phyloP scores from a whole-genome alignment of 2,329 filamentous ascomycete species.

The Fusarium sp. region DNA sequence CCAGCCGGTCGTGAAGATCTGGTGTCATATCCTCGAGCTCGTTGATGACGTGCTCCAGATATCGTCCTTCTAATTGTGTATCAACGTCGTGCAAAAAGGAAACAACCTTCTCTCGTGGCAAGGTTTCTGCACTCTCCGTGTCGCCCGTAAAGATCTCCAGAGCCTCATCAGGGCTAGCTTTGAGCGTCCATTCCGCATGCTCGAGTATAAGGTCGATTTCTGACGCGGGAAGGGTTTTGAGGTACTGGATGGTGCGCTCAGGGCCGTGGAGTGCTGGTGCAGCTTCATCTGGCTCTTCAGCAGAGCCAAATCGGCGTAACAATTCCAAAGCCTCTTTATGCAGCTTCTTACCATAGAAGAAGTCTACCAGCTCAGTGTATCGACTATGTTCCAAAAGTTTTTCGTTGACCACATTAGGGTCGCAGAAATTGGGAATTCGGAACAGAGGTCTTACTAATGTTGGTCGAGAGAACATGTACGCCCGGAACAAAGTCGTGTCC shows the following conservation, averaged over 20 bases:
- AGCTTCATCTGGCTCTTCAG: conserved; percentile 65
- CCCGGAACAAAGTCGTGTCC: conserved; percentile 93
- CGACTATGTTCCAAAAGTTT: conserved; percentile 89
- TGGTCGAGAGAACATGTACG: conserved; percentile 93
- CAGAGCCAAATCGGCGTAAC: conserved; percentile 83
- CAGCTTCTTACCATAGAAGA: conserved; percentile 94
- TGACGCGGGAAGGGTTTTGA: conserved; percentile 90
- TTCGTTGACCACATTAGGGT: conserved; percentile 94
- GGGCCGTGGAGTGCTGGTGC: conserved; percentile 80
- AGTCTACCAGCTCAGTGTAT: conserved; percentile 96
- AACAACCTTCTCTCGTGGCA: conserved; percentile 84
- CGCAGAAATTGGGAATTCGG: conserved; percentile 96
- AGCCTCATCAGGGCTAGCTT: conserved; percentile 78
- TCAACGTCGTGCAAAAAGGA: conserved; percentile 81
- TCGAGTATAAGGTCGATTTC: conserved; percentile 93
- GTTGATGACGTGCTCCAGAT: conserved; percentile 91
- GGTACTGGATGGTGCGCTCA: conserved; percentile 85
- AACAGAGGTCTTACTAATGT: conserved; percentile 90
- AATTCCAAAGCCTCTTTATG: conserved; percentile 90
- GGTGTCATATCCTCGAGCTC: conserved; percentile 89
- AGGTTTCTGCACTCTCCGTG: conserved; percentile 92
- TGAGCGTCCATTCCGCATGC: conserved; percentile 90
- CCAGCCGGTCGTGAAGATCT: conserved; percentile 88
- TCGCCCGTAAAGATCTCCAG: conserved; percentile 97
- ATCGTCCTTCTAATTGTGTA: conserved; percentile 79